Base-by-base conservation (phyloP, 1,284 basidiomycete species). In the Apiotrichum montevideense region DNA sequence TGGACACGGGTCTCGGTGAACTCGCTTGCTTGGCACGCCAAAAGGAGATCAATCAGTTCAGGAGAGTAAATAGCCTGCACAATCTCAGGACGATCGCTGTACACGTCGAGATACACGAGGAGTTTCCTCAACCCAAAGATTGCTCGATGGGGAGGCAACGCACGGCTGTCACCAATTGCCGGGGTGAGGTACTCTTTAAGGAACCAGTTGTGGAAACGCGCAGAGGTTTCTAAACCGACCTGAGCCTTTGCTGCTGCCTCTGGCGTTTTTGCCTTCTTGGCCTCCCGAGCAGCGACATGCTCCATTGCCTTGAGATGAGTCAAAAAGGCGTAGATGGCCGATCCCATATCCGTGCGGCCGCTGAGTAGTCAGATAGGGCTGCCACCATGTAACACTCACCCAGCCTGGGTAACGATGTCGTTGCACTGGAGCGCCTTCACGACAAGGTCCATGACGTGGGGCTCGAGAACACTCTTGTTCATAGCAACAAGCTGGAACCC, bases 11-110 rank as follows among this genome's bases (percentile, higher is more conserved):
- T 65, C 50, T 77, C 75, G 2, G 71, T 63, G 56, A 72, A 77
- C 45, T 76, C 70, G 60, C 70, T 71, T 13, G 64, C 64, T 46
- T 75, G 71, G 58, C 75, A 77, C 0, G 63, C 66, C 8, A 75
- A 50, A n/a, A 77, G 59, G 33, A 61, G 54, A 6, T 66, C 61
- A 35, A 75, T 66, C 7, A 67, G 61, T 6, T 63, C 58, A n/a
- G 61, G 51, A 1, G 72, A 72, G 60, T 62, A 74, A 3, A 74
- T 61, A 10, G 9, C 39, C 35, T 45, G 35, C 2, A 40, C 29
- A 1, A 61, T 48, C 1, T 49, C 52, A 2, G 33, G 44, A 0
- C 56, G 44, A 1, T 58, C 52, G 3, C 63, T 62, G 49, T 70
- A 71, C 5, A 71, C 61, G n/a, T 68, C 68, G 40, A 74, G 46